These are phyloP conservation scores for Funneliformis geosporum DNA, from an alignment of 192 early-diverging fungal genomes.

Conservation along the genomic window DNA sequence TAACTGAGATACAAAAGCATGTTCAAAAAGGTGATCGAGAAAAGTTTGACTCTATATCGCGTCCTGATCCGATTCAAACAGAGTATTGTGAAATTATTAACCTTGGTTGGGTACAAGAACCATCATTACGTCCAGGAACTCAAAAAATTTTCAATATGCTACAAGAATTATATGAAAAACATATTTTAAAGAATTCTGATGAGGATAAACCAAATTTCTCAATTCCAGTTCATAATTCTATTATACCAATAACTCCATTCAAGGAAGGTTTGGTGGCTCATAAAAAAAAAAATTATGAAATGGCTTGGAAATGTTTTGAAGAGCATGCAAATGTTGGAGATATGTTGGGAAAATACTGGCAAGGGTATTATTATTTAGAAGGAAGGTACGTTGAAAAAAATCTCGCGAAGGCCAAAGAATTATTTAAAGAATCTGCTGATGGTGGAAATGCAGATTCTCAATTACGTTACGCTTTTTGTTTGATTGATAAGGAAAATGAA, in stretches of 20 bases:
- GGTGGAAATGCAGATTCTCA: conserved; percentile 26
- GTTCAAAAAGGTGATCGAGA: conserved; percentile 16
- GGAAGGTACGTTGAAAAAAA: conserved; percentile 1
- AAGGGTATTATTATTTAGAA: conserved; percentile 27
- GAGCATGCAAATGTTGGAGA: conserved; percentile 15
- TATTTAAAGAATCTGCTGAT: conserved; percentile 19
- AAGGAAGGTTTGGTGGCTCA: background rate
- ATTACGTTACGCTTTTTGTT: conserved; percentile 21
- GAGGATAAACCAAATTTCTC: background rate
- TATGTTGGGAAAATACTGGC: conserved; percentile 16
- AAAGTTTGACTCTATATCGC: background rate
- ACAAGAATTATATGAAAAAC: background rate
- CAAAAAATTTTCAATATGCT: background rate
- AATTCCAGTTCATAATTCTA: background rate
- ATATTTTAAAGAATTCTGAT: background rate
- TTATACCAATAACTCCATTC: background rate
- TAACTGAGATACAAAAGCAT: conserved; percentile 1
- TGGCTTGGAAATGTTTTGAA: conserved; percentile 26
- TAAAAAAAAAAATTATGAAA: conserved; percentile 3
- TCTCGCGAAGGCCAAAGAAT: background rate
- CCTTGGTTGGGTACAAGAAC: conserved; percentile 24
- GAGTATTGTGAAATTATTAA: background rate
- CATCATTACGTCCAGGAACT: background rate
- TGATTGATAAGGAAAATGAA: background rate
- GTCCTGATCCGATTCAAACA: background rate